phyloP scores from a whole-genome alignment of 78 protist species.

The Tieghemostelium lacteum region DNA sequence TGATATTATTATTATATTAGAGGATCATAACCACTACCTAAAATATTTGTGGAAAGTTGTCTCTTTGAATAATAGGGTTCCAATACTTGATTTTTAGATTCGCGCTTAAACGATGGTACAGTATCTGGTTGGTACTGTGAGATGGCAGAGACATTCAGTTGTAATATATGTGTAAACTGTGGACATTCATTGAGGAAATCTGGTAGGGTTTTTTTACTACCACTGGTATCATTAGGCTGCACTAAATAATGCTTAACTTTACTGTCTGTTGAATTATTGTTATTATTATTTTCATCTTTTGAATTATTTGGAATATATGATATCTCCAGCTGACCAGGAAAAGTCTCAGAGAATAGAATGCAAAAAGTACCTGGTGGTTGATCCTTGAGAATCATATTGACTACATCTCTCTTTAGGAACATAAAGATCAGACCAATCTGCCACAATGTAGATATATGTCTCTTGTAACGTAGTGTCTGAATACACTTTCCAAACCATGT shows the following conservation, averaged over 20 bases:
- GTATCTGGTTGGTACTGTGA: conserved; percentile 16
- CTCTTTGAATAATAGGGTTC: conserved; percentile 71
- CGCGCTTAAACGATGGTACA: conserved; percentile 32
- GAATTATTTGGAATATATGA: conserved; percentile 20
- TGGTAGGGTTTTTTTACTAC: conserved; percentile 79
- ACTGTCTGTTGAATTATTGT: not conserved
- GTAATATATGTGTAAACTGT: conserved; percentile 67
- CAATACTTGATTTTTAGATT: conserved; percentile 34
- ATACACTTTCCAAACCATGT: conserved; percentile 84
- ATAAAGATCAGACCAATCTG: conserved; percentile 76
- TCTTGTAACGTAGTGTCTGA: conserved; percentile 77
- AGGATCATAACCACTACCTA: conserved; percentile 78
- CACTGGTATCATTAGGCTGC: conserved; percentile 73
- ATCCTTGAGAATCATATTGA: conserved; percentile 35
- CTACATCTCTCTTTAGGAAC: conserved; percentile 54
- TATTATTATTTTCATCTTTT: not conserved
- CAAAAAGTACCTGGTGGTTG: conserved; percentile 81
- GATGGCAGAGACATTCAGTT: conserved; percentile 20
- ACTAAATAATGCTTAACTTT: conserved; percentile 79
- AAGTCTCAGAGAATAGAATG: conserved; percentile 67
- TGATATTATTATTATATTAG: not conserved
- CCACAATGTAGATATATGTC: conserved; percentile 78
- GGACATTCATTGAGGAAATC: conserved; percentile 71
- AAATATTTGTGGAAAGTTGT: conserved; percentile 45
- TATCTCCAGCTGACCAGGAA: conserved; percentile 74